Evolutionary conservation across 371 early-diverging fungal species (phyloP), one percentile per base, ranked within the genome.

Genomic region (Amoeboradix gromovi): DNA sequence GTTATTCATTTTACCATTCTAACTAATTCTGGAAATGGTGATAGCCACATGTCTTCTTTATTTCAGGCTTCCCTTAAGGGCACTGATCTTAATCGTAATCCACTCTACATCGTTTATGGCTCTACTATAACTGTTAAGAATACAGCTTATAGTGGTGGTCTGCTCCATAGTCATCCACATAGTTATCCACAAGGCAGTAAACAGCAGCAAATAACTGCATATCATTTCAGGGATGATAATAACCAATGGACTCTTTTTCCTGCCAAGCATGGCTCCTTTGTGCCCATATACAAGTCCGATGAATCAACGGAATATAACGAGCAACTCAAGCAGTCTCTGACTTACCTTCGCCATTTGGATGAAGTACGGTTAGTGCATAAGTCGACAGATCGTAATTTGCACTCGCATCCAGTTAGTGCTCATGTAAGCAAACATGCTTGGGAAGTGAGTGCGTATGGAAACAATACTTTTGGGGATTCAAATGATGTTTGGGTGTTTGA

Each of bases 121-220:
- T 94, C 93, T 22, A 81, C 77, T 72, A 80, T 99, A 22, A 86
- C 94, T 0, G 68, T 99, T 30, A 94, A 94, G 75, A 89, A 87
- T 70, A 81, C 81, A 67, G 86, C 83, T 5, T 84, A 83, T 71
- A 93, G 92, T n/a, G 93, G 90, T 31, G 98, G 97, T 2, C 71
- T 75, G 66, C 83, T 99, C 66, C 99, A 99, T 78, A 98, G 98
- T 1, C 99, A 99, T 76, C 75, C 85, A 22, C 91, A 95, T 76
- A 81, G 78, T 16, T 99, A 87, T 73, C 98, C 98, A 1, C 83
- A 84, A 48, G 94, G 91, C 1, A 29, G 29, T 0, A 84, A 86
- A 68, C 94, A 91, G 74, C 95, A 98, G 73, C 98, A 98, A 77
- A 85, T 98, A n/a, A 98, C 99, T 0, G 87, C 88, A 69, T 99